A percentile compares a stretch with the other conserved stretches of the same genome.
Evolutionary conservation across 116 monocot genomes (phyloP).

Genomic region (Thalassia testudinum): DNA sequence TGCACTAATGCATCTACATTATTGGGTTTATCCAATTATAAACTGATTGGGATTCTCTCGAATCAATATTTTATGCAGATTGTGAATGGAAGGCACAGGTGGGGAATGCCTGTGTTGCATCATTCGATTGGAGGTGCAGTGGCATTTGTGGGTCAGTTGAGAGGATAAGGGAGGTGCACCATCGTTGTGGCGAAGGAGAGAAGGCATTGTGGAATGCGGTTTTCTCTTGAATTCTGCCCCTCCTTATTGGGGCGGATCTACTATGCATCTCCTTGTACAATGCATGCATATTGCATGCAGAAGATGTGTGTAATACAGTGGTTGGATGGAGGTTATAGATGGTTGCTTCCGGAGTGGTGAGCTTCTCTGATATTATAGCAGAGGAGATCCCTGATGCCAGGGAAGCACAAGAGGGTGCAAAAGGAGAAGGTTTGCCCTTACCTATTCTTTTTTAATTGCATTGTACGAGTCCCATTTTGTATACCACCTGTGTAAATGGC

Average conservation of each 20-base stretch:
- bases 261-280: background rate
- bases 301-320: background rate
- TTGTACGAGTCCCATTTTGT: background rate
- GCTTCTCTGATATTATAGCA: background rate
- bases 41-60: too few relatives aligned
- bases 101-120: conserved; percentile 83
- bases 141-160: conserved; percentile 86
- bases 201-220: conserved; percentile 49
- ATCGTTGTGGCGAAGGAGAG: conserved; percentile 69
- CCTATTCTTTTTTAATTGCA: background rate
- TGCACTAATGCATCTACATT: too few relatives aligned
- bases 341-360: background rate
- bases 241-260: background rate
- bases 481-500: background rate
- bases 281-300: background rate
- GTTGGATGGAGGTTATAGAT: background rate
- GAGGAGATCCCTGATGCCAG: conserved; percentile 1
- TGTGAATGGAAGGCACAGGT: conserved; percentile 97
- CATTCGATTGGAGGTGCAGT: conserved; percentile 93
- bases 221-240: conserved; percentile 13
- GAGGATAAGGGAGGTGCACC: conserved; percentile 66
- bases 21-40: too few relatives aligned
- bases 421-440: background rate
- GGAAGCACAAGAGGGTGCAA: background rate
- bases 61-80: conserved; percentile 30